Conservation (phyloP, 2,329 filamentous ascomycete genomes). For the Ceratocystis eucalypticola region DNA sequence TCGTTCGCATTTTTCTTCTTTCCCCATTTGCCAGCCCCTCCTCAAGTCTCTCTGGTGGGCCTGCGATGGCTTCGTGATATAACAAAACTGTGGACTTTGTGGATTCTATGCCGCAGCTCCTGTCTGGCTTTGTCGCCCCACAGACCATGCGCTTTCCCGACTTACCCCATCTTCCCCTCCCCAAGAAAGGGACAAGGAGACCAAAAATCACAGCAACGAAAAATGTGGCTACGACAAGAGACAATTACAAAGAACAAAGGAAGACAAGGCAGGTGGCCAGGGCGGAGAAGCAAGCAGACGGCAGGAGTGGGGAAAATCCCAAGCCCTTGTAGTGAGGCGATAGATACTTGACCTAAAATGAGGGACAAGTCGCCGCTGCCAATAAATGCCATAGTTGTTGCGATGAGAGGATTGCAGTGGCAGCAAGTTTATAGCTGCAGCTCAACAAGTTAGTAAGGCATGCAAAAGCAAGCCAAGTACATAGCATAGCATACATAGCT, state of each 20-base stretch:
- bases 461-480: neutral
- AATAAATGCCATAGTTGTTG: neutral
- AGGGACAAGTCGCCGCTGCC: neutral
- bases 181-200: neutral
- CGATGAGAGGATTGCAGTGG: neutral
- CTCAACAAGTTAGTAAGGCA: neutral
- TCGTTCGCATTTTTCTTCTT: neutral
- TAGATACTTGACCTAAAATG: neutral
- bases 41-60: neutral
- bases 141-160: constrained; percentile 3
- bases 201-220: neutral
- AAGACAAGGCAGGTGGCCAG: neutral
- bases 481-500: neutral
- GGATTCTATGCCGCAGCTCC: neutral
- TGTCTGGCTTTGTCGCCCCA: neutral
- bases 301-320: neutral
- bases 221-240: neutral
- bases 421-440: neutral
- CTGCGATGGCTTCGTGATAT: neutral
- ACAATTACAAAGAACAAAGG: neutral
- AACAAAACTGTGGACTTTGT: neutral
- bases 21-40: too few relatives aligned
- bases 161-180: neutral
- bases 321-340: neutral
- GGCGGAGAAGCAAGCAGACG: neutral